Conservation (phyloP, 225 moss, liverwort and hornwort genomes). For the Rhytidiadelphus loreus region DNA sequence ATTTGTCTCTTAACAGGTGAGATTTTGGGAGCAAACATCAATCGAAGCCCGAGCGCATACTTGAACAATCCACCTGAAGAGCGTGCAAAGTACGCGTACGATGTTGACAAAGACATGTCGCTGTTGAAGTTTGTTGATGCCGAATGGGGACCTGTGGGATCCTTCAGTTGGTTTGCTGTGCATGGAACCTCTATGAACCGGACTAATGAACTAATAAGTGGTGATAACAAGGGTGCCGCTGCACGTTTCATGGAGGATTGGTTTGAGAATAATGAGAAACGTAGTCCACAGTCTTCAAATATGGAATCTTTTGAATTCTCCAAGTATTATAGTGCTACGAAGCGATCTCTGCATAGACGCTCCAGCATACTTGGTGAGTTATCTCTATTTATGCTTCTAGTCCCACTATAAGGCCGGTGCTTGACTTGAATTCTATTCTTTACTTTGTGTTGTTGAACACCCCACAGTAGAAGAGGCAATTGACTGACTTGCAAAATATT, state of each 20-base stretch:
- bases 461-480: background rate
- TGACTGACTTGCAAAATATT: background rate
- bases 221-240: conserved; percentile 97
- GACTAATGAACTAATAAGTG: conserved; percentile 83
- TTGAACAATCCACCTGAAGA: conserved; percentile 81
- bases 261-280: conserved; percentile 25
- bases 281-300: conserved; percentile 10
- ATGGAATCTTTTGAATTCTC: conserved; percentile 20
- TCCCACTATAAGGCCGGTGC: background rate
- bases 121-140: conserved; percentile 84
- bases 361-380: conserved; percentile 37
- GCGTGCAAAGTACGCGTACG: conserved; percentile 60
- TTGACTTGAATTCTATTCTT: background rate
- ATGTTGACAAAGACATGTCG: conserved; percentile 88
- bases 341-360: conserved; percentile 19
- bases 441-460: background rate
- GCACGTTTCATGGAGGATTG: conserved; percentile 98
- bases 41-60: conserved; percentile 96
- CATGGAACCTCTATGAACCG: conserved; percentile 99
- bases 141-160: conserved; percentile 87
- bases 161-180: conserved; percentile 97
- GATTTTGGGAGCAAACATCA: conserved; percentile 81
- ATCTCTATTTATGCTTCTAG: background rate
- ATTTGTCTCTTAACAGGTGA: conserved; percentile 31
- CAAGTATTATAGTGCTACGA: conserved; percentile 4